Percentiles rank a stretch among this genome's conserved stretches.
phyloP scores from a whole-genome alignment of 1,284 basidiomycete genomes.

The Trichosporon sp. region DNA sequence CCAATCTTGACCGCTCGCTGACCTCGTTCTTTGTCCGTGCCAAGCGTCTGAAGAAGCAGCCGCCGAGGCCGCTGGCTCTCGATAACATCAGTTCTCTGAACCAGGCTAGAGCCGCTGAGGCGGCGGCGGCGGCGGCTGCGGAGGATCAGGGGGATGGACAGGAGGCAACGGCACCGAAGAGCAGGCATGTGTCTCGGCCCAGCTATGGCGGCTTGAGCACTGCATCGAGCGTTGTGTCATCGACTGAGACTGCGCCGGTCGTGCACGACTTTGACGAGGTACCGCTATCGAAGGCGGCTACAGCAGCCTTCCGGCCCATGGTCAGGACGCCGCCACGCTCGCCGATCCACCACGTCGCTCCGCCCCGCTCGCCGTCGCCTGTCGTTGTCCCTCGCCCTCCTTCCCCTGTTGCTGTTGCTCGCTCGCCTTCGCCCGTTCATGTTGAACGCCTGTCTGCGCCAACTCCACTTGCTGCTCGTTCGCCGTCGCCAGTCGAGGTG shows the following conservation, averaged over 20 bases:
- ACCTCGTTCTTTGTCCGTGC: constrained; percentile 32
- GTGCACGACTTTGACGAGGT: constrained; percentile 12
- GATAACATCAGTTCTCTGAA: constrained; percentile 16
- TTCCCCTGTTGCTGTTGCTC: not conserved
- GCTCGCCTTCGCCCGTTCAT: not conserved
- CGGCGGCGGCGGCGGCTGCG: not conserved
- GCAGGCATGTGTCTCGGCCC: not conserved
- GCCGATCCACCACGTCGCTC: not conserved
- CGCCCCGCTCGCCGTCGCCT: not conserved
- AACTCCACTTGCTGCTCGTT: not conserved
- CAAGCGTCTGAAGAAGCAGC: constrained; percentile 12
- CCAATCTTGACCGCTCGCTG: constrained; percentile 27
- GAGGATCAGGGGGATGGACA: not conserved
- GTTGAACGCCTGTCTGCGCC: not conserved
- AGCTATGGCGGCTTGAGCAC: not conserved
- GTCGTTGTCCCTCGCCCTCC: not conserved
- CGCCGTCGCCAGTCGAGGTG: not conserved
- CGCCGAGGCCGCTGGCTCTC: constrained; percentile 9
- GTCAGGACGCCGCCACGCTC: not conserved
- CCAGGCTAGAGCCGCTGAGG: not conserved
- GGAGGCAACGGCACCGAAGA: not conserved
- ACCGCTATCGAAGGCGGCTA: not conserved
- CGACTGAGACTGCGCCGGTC: not conserved
- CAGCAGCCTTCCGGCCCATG: not conserved
- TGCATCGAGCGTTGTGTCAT: not conserved